phyloP scores from a whole-genome alignment of 352 stramenopile species.

The Chrysophaeum taylorii region DNA sequence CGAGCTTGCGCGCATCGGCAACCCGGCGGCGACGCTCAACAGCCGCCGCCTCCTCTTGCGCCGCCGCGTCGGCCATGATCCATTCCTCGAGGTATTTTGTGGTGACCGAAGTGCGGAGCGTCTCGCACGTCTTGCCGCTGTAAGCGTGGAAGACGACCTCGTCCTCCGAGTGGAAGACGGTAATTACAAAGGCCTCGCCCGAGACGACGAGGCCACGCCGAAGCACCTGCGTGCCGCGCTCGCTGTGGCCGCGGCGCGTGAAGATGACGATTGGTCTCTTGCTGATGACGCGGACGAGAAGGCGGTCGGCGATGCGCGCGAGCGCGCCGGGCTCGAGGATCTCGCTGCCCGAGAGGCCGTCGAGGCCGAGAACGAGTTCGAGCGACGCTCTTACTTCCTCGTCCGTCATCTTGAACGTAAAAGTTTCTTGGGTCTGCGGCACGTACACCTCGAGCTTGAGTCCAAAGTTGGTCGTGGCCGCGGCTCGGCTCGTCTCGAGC shows the following conservation, averaged over 20 bases:
- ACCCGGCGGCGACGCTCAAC: too few species aligned
- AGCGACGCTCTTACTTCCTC: constrained; percentile 28
- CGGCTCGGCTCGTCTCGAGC: constrained; percentile 27
- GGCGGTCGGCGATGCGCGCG: constrained; percentile 25
- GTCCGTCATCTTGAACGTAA: constrained; percentile 30
- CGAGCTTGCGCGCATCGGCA: too few species aligned
- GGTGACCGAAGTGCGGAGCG: neutral
- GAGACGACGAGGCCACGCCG: neutral
- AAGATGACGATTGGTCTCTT: constrained; percentile 32
- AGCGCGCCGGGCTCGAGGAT: constrained; percentile 29
- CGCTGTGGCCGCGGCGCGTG: constrained; percentile 1
- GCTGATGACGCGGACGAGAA: constrained; percentile 29
- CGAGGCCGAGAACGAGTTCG: constrained; percentile 27
- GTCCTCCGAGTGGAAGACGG: constrained; percentile 3
- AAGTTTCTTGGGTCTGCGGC: constrained; percentile 29
- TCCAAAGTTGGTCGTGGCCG: constrained; percentile 23
- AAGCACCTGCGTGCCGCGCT: neutral
- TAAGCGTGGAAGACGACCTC: constrained; percentile 16
- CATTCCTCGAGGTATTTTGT: neutral
- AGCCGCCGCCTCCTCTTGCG: neutral
- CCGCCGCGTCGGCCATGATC: neutral
- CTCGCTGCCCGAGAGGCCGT: constrained; percentile 31
- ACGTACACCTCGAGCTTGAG: constrained; percentile 33
- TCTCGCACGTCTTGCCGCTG: neutral
- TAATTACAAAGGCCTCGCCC: neutral